These are phyloP conservation scores for Tricholoma flavovirens DNA, from an alignment of 768 basidiomycete species.

Conservation along the genomic window DNA sequence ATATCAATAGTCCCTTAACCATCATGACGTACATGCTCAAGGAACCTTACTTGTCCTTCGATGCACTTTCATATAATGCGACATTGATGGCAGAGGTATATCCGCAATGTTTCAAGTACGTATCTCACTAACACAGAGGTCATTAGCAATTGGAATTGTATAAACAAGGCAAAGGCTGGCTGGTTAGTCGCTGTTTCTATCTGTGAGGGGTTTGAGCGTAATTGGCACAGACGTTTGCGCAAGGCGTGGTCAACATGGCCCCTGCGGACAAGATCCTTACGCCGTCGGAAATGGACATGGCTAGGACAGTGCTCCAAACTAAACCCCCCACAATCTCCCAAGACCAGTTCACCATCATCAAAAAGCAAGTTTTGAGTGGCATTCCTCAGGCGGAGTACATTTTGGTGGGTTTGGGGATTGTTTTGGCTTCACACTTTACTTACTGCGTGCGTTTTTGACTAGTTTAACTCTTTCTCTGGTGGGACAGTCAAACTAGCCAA, in stretches of 20 bases:
- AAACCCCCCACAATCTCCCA: constrained; percentile 25
- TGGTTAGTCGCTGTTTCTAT: constrained; percentile 15
- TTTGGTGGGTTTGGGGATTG: constrained; percentile 15
- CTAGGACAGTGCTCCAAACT: constrained; percentile 15
- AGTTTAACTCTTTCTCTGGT: constrained; percentile 30
- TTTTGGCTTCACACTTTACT: not conserved
- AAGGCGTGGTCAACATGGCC: constrained; percentile 22
- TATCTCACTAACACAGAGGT: not conserved
- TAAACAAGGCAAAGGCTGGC: constrained; percentile 21
- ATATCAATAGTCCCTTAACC: constrained; percentile 18
- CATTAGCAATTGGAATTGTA: constrained; percentile 25
- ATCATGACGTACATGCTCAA: constrained; percentile 27
- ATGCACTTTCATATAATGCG: constrained; percentile 24
- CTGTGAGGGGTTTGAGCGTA: not conserved
- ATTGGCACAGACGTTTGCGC: constrained; percentile 25
- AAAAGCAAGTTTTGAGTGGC: constrained; percentile 19
- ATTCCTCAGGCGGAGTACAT: constrained; percentile 26
- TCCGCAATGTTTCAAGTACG: not conserved
- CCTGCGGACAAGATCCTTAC: constrained; percentile 23
- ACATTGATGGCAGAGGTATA: constrained; percentile 23
- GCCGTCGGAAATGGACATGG: constrained; percentile 16
- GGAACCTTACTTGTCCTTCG: constrained; percentile 23
- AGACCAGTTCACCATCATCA: constrained; percentile 23
- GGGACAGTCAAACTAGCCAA: constrained; percentile 22
- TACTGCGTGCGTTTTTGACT: not conserved